Evolutionary conservation across 768 basidiomycete species (phyloP).

Genomic region (Wakefieldia striispora): DNA sequence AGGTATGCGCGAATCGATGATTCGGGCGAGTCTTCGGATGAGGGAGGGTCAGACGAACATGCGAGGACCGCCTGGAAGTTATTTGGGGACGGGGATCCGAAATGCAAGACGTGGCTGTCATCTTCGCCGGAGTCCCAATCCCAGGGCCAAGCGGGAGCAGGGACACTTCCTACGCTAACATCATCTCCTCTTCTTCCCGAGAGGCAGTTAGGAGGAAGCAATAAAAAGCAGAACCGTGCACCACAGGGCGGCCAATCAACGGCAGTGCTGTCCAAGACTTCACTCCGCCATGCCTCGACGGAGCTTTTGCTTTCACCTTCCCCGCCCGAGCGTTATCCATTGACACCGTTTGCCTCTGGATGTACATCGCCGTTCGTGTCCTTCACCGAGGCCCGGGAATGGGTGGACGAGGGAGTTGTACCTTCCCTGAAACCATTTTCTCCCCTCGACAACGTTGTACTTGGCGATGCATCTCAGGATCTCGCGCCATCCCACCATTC

Average conservation of each 20-base stretch:
- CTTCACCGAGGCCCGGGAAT: neutral
- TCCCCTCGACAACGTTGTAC: conserved; percentile 16
- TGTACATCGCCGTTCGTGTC: conserved; percentile 18
- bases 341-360: neutral
- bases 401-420: neutral
- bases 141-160: neutral
- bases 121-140: conserved; percentile 13
- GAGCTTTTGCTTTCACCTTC: neutral
- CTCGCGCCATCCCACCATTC: neutral
- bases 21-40: conserved; percentile 44
- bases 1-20: conserved; percentile 31
- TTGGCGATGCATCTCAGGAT: neutral
- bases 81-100: conserved; percentile 43
- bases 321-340: neutral
- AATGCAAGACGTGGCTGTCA: conserved; percentile 15
- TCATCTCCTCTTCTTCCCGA: conserved; percentile 18
- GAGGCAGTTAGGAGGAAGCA: neutral
- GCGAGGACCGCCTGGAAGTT: conserved; percentile 55
- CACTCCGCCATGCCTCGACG: neutral
- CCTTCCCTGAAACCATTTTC: conserved; percentile 12
- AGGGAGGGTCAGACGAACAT: conserved; percentile 45
- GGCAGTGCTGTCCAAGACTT: neutral
- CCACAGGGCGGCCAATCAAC: neutral
- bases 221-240: conserved; percentile 4
- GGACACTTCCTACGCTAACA: conserved; percentile 22